Conservation (phyloP, 2,329 filamentous ascomycete species). For the Neopestalotiopsis sp. region DNA sequence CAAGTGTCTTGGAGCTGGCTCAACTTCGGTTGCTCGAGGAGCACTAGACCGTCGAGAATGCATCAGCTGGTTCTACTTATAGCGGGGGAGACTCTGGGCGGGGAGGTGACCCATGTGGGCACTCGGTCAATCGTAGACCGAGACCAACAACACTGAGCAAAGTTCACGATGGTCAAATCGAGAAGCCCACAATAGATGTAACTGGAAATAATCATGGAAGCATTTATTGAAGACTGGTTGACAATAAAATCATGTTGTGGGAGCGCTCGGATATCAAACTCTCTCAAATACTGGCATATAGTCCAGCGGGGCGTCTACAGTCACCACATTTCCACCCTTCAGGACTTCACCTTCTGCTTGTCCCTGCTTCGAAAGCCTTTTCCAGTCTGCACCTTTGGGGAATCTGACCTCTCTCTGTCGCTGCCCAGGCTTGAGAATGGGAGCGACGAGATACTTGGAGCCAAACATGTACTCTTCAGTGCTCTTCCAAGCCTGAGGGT, state of each 20-base stretch:
- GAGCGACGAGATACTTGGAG: constrained; percentile 60
- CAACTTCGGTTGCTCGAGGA: background rate
- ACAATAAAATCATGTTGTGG: background rate
- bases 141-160: background rate
- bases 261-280: background rate
- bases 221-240: background rate
- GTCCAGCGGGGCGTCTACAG: constrained; percentile 25
- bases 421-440: constrained; percentile 54
- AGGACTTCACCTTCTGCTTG: constrained; percentile 2
- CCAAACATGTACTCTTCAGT: constrained; percentile 71
- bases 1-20: background rate
- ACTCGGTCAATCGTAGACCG: background rate
- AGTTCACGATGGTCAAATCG: background rate
- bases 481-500: constrained; percentile 59
- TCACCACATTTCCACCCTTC: constrained; percentile 23
- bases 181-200: background rate
- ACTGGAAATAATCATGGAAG: too few relatives aligned
- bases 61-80: background rate
- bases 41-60: background rate
- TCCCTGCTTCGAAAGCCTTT: constrained; percentile 25
- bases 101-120: background rate
- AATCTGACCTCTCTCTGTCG: constrained; percentile 52
- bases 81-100: background rate
- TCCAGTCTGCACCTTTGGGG: constrained; percentile 38
- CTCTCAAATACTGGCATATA: constrained; percentile 26